Percentiles rank a stretch among this genome's conserved stretches.
Conservation (phyloP, 768 basidiomycete species). For the Crassisporium funariophilum region DNA sequence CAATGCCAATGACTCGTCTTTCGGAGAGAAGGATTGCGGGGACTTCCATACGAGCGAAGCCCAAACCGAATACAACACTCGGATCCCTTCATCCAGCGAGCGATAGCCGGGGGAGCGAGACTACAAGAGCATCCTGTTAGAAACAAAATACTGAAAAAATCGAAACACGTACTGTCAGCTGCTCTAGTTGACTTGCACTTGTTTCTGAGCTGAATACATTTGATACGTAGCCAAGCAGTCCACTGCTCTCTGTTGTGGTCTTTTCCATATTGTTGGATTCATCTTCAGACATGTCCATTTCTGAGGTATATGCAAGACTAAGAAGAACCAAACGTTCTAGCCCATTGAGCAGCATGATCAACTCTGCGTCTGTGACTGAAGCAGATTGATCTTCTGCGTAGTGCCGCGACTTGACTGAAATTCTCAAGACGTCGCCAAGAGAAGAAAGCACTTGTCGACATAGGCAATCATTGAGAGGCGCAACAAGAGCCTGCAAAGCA, state of each 20-base stretch:
- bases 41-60: constrained; percentile 54
- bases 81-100: constrained; percentile 78
- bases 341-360: constrained; percentile 81
- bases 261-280: constrained; percentile 58
- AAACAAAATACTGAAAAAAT: constrained; percentile 1
- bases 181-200: constrained; percentile 50
- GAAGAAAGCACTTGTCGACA: constrained; percentile 66
- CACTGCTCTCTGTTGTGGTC: constrained; percentile 51
- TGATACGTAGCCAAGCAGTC: constrained; percentile 88
- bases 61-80: constrained; percentile 81
- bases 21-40: constrained; percentile 47
- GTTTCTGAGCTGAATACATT: constrained; percentile 86
- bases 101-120: constrained; percentile 74
- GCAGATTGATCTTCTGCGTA: constrained; percentile 46
- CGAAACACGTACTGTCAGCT: constrained; percentile 50
- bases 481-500: constrained; percentile 62
- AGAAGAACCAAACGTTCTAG: constrained; percentile 82
- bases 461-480: constrained; percentile 78
- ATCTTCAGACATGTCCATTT: constrained; percentile 53
- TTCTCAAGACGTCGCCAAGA: constrained; percentile 55
- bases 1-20: constrained; percentile 67
- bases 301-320: constrained; percentile 61
- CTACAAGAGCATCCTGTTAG: constrained; percentile 47
- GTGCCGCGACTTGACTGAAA: constrained; percentile 37
- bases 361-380: constrained; percentile 74